phyloP scores from a whole-genome alignment of 164 flowering plant species.

The Chimonanthus salicifolius region DNA sequence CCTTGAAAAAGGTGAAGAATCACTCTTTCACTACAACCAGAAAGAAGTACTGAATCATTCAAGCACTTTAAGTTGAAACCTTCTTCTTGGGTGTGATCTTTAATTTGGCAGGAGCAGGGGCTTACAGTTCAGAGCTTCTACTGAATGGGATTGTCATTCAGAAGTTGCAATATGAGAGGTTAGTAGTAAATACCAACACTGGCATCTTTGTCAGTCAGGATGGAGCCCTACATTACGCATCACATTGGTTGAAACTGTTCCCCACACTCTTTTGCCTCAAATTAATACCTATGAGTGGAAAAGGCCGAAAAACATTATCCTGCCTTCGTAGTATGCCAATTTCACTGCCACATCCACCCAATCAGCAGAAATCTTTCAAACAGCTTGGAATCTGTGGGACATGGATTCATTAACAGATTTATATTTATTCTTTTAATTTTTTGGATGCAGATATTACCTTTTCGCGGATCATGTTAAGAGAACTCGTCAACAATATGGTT shows the following conservation, averaged over 20 bases:
- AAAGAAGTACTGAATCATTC: not conserved
- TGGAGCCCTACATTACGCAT: not conserved
- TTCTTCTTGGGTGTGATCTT: slow-evolving; percentile 2
- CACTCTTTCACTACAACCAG: not conserved
- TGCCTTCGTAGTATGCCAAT: not conserved
- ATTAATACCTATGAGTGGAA: no score
- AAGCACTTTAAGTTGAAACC: not conserved
- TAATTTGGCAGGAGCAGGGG: slow-evolving; percentile 55
- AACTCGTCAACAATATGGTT: slow-evolving; percentile 13
- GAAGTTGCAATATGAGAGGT: slow-evolving; percentile 84
- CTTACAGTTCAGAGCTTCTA: slow-evolving; percentile 78
- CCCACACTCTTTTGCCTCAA: not conserved
- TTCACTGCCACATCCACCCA: not conserved
- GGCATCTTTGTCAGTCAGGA: not conserved
- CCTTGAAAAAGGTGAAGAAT: slow-evolving; percentile 63
- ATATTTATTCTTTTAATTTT: not conserved
- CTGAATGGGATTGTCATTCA: slow-evolving; percentile 89
- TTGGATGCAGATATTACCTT: slow-evolving; percentile 9
- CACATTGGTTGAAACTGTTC: not conserved
- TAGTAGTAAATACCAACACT: slow-evolving; percentile 10
- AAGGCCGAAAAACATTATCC: not conserved
- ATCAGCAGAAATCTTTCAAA: not conserved
- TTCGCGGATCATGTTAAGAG: slow-evolving; percentile 13
- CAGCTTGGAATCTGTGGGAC: not conserved
- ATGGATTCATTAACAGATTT: not conserved